Percentiles rank a stretch among this genome's conserved stretches.
Conservation (phyloP, 768 basidiomycete species). For the Dentipellis fragilis region DNA sequence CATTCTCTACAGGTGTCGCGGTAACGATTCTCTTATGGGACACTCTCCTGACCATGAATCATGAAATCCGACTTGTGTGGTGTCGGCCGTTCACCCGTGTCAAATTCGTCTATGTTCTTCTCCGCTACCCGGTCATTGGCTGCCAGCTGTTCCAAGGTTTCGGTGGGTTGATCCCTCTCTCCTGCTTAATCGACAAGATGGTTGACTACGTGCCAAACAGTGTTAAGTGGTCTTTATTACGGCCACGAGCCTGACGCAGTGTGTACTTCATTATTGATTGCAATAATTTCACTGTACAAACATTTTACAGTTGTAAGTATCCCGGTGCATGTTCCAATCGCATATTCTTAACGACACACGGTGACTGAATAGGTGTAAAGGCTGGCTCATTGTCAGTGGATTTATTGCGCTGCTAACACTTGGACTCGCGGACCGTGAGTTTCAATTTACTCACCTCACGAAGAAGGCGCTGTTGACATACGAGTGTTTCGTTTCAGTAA, state of each 20-base stretch:
- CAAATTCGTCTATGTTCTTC: not conserved
- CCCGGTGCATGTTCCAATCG: not conserved
- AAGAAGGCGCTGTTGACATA: not conserved
- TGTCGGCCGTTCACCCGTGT: not conserved
- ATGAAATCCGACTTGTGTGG: not conserved
- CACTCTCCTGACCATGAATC: not conserved
- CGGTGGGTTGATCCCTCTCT: no score
- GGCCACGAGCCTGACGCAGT: no score
- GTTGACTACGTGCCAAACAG: no score
- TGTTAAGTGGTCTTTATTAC: no score
- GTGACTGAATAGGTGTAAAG: not conserved
- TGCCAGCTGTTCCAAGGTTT: not conserved
- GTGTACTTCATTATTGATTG: no score
- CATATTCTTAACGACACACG: not conserved
- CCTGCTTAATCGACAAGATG: no score
- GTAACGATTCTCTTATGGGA: not conserved
- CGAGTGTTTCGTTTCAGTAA: not conserved
- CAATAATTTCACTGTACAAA: no score
- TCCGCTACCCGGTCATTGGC: not conserved
- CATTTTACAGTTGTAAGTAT: not conserved
- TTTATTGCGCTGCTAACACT: not conserved
- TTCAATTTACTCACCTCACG: not conserved
- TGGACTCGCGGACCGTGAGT: not conserved
- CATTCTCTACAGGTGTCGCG: not conserved
- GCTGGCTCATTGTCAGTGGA: not conserved